A percentile compares a stretch with the other conserved stretches of the same genome.
Conservation (phyloP, 805 yeast genomes). For the Yamadazyma ubonensis region DNA sequence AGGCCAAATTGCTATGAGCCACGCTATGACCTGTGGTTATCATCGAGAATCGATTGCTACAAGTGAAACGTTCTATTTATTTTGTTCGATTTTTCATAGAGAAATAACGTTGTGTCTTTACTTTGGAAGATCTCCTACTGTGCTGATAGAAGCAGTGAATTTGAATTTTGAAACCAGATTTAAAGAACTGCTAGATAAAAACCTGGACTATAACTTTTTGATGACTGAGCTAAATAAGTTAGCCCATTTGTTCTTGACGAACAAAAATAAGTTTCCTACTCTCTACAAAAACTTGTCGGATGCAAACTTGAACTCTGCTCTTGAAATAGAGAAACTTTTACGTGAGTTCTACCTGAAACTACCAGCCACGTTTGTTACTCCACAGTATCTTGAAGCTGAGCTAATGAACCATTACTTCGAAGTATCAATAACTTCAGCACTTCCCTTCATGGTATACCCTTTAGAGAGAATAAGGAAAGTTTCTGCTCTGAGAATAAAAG, state of each 20-base stretch:
- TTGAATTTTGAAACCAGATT: conserved; percentile 9
- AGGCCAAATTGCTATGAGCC: conserved; percentile 12
- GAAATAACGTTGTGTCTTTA: conserved; percentile 10
- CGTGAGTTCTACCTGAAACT: not conserved
- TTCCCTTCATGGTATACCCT: conserved; percentile 6
- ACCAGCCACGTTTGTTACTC: not conserved
- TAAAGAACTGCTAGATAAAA: not conserved
- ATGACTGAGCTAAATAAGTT: conserved; percentile 11
- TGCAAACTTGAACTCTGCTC: conserved; percentile 6
- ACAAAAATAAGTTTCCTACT: conserved; percentile 9
- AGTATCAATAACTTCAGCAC: not conserved
- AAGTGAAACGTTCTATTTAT: conserved; percentile 9
- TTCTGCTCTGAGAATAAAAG: not conserved
- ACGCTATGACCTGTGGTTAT: conserved; percentile 13
- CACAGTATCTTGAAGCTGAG: conserved; percentile 3
- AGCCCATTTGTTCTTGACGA: conserved; percentile 6
- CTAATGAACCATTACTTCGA: conserved; percentile 4
- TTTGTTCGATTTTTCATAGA: conserved; percentile 13
- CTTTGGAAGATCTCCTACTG: conserved; percentile 12
- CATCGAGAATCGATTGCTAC: conserved; percentile 12
- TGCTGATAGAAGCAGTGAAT: conserved; percentile 9
- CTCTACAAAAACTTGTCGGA: conserved; percentile 3
- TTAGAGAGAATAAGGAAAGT: not conserved
- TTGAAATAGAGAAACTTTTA: not conserved
- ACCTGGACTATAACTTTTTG: conserved; percentile 4